Base-by-base conservation (phyloP, 2,329 filamentous ascomycete species). In the Fusarium agapanthi region DNA sequence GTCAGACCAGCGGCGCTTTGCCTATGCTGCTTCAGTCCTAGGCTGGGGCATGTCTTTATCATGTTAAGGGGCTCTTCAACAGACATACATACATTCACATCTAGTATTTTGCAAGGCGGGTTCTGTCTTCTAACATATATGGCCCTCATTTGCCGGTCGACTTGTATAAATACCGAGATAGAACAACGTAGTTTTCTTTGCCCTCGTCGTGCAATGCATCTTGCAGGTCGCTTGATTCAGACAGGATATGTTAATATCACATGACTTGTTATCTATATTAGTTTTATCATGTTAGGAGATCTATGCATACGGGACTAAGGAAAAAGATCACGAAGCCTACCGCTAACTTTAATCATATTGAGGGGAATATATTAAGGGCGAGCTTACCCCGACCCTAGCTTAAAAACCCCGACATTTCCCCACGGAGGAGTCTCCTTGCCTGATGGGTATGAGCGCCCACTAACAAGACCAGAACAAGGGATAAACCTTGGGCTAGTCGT, bases 331-430 rank as follows among this genome's bases (percentile, higher is more conserved):
- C n/a, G 37, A 67, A 53, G 58, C 34, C 32, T 54, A 28, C 24
- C 34, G 16, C 26, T 32, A 41, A 44, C 24, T 48, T 40, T 26
- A 24, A 24, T 47, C 50, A 32, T n/a, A 59, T 35, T 18, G 34
- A 48, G 41, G 41, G 43, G 44, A 47, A 47, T 26, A 69, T 60
- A 45, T 37, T 32, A 48, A 73, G 50, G 61, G 65, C 57, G 55
- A 67, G 50, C 53, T 71, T 58, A 50, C 70, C 56, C 51, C 67
- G 71, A 68, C 63, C 63, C 58, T 67, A 71, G 71, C 56, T 55
- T 43, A 11, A 26, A 59, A 74, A 72, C 71, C 71, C 71, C 71
- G 71, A 73, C 59, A 72, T 74, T 73, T 73, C 71, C 71, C 71
- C 71, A 73, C 71, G 68, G 59, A 64, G 53, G 47, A 60, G 48